Base-by-base conservation (phyloP, 331 rosid genomes). In the Telfairia occidentalis region DNA sequence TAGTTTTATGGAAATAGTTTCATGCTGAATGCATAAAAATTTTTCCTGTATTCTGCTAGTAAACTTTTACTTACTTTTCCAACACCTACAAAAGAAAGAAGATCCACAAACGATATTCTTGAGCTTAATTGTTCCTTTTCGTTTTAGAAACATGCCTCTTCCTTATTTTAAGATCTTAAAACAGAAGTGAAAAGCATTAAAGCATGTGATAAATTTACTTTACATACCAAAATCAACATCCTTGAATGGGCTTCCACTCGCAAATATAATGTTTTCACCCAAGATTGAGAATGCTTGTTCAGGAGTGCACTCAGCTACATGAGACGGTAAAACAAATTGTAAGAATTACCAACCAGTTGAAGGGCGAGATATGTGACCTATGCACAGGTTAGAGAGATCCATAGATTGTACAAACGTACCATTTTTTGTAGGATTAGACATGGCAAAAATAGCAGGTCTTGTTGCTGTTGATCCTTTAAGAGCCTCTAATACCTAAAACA, bases 161-260 rank as follows among this genome's bases (percentile, higher is more conserved):
- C 70, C 70, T 18, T 64, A 49, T 30, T 42, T 24, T 45, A 45
- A 26, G 1, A 23, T 45, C 40, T 26, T 67, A 42, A 42, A 67
- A 43, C 53, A 42, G 53, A 67, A 67, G 28, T 5, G 57, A 23
- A 48, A 50, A 12, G 60, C 16, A 28, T 40, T 24, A 29, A 38
- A 43, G 43, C 19, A 71, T 9, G 35, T 50, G 26, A 30, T 13
- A 11, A 28, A 46, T 72, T 60, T 52, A 35, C 52, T 55, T 28
- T 23, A 54, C 92, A 23, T 95, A 95, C 99, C 99, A 3, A 95
- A 92, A 86, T 90, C 79, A 71, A 95, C 93, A 43, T 95, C 85
- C 28, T 86, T 88, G 87, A 95, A 95, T 61, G 99, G 99, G 81
- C 99, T 95, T 83, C 99, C 99, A 80, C 99, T 95, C 57, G 99